These are phyloP conservation scores for Talaromyces sp. DNA, from an alignment of 2,329 filamentous ascomycete species.

Conservation along the genomic window DNA sequence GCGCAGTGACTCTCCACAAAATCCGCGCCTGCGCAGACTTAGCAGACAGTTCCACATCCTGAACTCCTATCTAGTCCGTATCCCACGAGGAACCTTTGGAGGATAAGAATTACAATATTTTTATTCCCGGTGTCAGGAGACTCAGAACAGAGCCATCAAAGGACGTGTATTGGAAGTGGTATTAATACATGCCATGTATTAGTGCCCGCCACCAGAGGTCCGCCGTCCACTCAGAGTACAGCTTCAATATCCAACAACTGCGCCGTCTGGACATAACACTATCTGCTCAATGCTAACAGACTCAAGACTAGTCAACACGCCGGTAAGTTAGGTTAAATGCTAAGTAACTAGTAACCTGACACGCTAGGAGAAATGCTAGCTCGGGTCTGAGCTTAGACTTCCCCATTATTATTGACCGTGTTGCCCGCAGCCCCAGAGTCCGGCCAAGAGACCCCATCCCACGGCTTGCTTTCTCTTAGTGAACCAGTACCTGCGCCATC, in stretches of 20 bases:
- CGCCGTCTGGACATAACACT: background rate
- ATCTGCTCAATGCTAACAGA: background rate
- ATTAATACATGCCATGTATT: background rate
- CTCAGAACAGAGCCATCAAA: background rate
- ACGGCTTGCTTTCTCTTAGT: background rate
- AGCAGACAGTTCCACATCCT: too few relatives aligned
- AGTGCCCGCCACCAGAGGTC: background rate
- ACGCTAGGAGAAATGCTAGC: background rate
- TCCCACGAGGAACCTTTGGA: too few relatives aligned
- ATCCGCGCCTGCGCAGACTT: too few relatives aligned
- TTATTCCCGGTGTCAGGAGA: background rate
- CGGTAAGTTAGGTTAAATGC: background rate
- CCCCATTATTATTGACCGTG: background rate
- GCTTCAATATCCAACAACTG: background rate
- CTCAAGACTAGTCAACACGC: background rate
- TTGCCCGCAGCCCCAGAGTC: background rate
- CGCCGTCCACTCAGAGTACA: background rate
- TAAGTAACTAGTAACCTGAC: background rate
- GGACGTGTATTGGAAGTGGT: background rate
- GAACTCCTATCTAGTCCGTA: too few relatives aligned
- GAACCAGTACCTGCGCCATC: conserved; percentile 9
- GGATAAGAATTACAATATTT: too few relatives aligned
- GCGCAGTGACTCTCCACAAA: too few relatives aligned
- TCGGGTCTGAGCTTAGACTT: background rate
- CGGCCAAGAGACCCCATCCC: too few relatives aligned